Conservation (phyloP, 306 rosid species). For the Gleditsia sinensis region DNA sequence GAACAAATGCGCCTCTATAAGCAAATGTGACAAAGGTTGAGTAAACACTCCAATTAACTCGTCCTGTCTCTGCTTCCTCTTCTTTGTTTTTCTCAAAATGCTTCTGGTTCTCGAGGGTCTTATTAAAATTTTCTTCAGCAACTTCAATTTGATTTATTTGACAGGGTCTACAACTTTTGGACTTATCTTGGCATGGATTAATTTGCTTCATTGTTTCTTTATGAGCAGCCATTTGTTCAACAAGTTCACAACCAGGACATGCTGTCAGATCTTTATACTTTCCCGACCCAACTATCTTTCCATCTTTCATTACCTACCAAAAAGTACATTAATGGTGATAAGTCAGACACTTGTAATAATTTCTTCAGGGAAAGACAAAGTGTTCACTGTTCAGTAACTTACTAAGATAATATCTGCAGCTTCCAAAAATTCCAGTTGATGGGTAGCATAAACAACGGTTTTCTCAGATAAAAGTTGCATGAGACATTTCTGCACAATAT, state of each 20-base stretch:
- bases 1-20: constrained; percentile 80
- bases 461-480: constrained; percentile 69
- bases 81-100: constrained; percentile 49
- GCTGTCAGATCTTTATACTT: constrained; percentile 67
- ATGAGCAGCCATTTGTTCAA: constrained; percentile 83
- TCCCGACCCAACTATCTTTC: constrained; percentile 71
- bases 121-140: constrained; percentile 47
- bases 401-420: constrained; percentile 82
- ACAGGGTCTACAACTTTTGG: constrained; percentile 38
- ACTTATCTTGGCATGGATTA: constrained; percentile 48
- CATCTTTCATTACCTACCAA: constrained; percentile 77
- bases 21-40: constrained; percentile 77
- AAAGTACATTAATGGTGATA: neutral
- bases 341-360: neutral
- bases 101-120: constrained; percentile 38
- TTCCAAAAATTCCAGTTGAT: constrained; percentile 87
- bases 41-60: constrained; percentile 90
- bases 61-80: constrained; percentile 79
- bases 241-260: constrained; percentile 61
- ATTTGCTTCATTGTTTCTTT: constrained; percentile 67
- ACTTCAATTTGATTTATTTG: constrained; percentile 60
- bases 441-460: constrained; percentile 88
- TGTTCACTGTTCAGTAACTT: constrained; percentile 38
- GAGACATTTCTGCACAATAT: constrained; percentile 80
- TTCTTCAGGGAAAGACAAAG: constrained; percentile 5